phyloP scores from a whole-genome alignment of 2,329 filamentous ascomycete genomes.

The Geosmithia putterillii region DNA sequence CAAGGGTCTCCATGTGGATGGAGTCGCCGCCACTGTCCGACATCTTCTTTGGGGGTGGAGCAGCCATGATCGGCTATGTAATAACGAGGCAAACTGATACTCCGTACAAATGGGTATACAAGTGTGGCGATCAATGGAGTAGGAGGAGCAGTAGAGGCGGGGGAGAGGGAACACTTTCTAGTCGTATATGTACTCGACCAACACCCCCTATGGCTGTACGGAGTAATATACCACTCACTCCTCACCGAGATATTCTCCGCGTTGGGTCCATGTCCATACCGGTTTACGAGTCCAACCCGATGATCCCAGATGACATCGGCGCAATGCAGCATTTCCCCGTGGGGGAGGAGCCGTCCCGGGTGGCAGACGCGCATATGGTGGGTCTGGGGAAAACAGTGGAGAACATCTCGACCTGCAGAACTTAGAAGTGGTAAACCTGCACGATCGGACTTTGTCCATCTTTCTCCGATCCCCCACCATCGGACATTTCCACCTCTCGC shows the following conservation, averaged over 20 bases:
- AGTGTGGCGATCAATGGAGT: no score
- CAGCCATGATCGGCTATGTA: no score
- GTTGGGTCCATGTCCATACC: background rate
- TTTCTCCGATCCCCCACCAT: background rate
- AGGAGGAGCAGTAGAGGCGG: no score
- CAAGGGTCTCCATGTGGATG: slow-evolving; percentile 1
- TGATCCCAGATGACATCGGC: background rate
- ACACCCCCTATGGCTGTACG: no score
- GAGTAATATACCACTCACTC: no score
- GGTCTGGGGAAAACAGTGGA: background rate
- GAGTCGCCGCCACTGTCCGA: background rate
- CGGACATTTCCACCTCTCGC: background rate
- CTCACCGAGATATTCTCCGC: background rate
- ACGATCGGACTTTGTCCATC: background rate
- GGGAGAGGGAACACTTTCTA: background rate
- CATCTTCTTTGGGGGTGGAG: background rate
- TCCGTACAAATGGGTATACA: no score
- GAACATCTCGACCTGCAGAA: no score
- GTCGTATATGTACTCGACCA: no score
- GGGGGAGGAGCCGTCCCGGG: background rate
- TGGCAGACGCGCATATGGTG: background rate
- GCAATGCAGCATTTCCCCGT: background rate
- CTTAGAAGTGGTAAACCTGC: no score
- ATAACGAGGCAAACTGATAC: no score
- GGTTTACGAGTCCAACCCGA: background rate